Conservation (phyloP, 2,329 filamentous ascomycete genomes). For the Nigrospora sphaerica region DNA sequence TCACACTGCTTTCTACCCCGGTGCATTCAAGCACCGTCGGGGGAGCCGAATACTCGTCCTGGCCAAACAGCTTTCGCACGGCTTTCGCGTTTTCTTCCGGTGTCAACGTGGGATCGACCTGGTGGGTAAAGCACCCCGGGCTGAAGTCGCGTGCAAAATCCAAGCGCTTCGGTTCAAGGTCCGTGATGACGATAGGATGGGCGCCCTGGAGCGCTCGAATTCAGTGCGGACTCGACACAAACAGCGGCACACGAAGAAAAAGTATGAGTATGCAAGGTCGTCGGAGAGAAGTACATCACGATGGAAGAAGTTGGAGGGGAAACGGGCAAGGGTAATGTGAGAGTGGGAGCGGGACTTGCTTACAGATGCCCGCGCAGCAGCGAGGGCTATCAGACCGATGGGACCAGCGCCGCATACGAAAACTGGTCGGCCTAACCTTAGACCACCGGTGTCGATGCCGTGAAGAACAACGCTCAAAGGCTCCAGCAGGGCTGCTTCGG, state of each 20-base stretch:
- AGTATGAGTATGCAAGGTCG: no score
- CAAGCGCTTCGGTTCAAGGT: conserved; percentile 49
- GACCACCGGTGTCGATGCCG: conserved; percentile 44
- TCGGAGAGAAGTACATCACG: no score
- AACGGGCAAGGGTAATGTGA: no score
- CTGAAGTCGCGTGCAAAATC: conserved; percentile 52
- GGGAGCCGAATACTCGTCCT: conserved; percentile 48
- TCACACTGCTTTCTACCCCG: conserved; percentile 56
- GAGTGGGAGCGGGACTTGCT: no score
- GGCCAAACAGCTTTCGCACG: conserved; percentile 44
- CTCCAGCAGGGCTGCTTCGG: conserved; percentile 56
- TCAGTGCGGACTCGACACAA: no score
- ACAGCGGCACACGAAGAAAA: no score
- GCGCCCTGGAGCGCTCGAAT: conserved; percentile 31
- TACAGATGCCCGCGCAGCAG: conserved; percentile 47
- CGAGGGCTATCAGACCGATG: conserved; percentile 53
- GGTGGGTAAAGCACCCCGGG: conserved; percentile 46
- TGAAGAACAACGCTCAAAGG: conserved; percentile 57
- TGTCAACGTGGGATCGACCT: conserved; percentile 36
- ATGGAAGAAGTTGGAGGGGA: no score
- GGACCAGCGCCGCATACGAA: conserved; percentile 57
- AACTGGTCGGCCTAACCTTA: conserved; percentile 46
- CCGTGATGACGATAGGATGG: conserved; percentile 57
- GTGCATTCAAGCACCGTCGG: conserved; percentile 58
- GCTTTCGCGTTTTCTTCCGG: conserved; percentile 41